Evolutionary conservation across 306 rosid species (phyloP), one percentile per base, ranked within the genome.

Genomic region (Pueraria montana): DNA sequence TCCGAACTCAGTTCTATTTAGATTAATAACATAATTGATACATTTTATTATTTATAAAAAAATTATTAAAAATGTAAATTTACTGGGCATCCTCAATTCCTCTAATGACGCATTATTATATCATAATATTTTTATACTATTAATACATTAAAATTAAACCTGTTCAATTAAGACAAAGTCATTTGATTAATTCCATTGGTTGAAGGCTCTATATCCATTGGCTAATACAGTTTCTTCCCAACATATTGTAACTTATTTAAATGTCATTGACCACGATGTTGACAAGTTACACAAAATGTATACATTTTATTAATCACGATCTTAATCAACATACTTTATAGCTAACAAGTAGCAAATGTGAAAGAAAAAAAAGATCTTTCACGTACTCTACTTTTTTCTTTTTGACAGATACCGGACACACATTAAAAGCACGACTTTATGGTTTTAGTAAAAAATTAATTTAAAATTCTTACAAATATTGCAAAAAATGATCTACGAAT

Each of bases 301-400:
- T 18, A 10, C 52, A 11, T 40, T 38, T 67, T 20, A 40, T 20
- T 38, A 20, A 40, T 18, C 40, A 34, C 8, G 5, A 34, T 34
- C 5, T 5, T 34, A 34, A 34, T 34, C 40, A 34, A 34, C 40
- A 34, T 34, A 34, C 4, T 34, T 67, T 67, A 17, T 65, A 65
- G 71, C 48, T 10, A 34, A 27, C 49, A 66, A 66, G 24, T 67
- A 38, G 32, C 52, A 67, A 67, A 67, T 67, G 34, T 14, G 50
- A 34, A 5, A 34, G 34, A 0, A n/a, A 40, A 66, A 63, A 30
- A 24, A 59, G 0, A 55, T 21, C 12, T 18, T n/a, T 1, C n/a
- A n/a, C n/a, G n/a, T n/a, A n/a, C n/a, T n/a, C n/a, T n/a, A n/a
- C n/a, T n/a, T n/a, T 2, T 56, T 21, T 56, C 12, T 21, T 24